Evolutionary conservation across 83 land plant genomes (phyloP).

Genomic region (Thuja plicata): DNA sequence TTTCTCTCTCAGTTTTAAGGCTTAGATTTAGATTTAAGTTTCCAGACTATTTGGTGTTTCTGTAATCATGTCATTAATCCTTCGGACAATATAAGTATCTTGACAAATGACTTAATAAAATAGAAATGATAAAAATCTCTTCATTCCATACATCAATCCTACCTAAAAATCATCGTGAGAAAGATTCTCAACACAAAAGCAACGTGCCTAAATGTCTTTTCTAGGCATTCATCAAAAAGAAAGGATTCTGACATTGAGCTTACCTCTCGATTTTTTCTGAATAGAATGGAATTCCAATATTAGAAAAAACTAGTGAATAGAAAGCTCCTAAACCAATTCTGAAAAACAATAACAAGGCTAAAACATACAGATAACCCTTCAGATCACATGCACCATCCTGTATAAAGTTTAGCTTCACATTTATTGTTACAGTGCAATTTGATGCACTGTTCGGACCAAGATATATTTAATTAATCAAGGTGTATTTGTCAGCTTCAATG

Average conservation of each 20-base stretch:
- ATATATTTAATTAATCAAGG: not conserved
- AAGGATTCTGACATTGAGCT: not conserved
- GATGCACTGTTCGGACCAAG: not conserved
- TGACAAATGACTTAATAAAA: not conserved
- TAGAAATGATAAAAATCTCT: not conserved
- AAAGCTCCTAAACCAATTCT: not conserved
- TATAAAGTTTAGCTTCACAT: not conserved
- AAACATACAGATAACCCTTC: not conserved
- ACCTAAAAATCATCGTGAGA: not conserved
- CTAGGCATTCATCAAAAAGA: not conserved
- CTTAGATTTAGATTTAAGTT: not conserved
- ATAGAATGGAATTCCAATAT: not conserved
- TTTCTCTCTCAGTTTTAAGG: not conserved
- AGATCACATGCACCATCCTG: not conserved
- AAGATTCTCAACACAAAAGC: not conserved
- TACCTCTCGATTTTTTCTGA: not conserved
- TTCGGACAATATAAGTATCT: not conserved
- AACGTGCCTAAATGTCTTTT: not conserved
- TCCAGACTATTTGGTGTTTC: not conserved
- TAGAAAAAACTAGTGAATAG: not conserved
- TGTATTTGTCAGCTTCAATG: constrained; percentile 11
- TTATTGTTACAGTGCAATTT: not conserved
- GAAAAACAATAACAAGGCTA: not conserved
- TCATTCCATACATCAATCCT: not conserved
- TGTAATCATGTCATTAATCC: not conserved